Percentiles rank a stretch among this genome's conserved stretches.
Conservation (phyloP, 371 early-diverging fungal species). For the Syncephalastrum racemosum region DNA sequence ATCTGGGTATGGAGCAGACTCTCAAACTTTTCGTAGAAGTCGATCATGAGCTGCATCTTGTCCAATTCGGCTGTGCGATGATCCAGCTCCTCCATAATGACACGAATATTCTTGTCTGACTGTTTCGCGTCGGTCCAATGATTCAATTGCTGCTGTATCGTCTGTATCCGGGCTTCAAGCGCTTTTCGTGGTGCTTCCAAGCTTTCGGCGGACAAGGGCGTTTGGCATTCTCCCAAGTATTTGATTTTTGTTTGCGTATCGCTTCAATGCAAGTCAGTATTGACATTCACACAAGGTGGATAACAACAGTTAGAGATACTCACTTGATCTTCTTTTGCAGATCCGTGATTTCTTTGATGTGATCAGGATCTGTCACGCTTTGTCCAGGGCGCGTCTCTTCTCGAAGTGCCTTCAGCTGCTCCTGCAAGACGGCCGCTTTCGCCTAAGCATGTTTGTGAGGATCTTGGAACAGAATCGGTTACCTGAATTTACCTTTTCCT, state of each 20-base stretch:
- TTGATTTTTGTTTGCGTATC: background rate
- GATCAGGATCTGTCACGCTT: background rate
- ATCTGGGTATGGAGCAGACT: conserved; percentile 73
- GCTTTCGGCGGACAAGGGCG: background rate
- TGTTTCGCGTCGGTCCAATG: conserved; percentile 3
- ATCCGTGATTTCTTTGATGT: background rate
- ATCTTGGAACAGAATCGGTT: background rate
- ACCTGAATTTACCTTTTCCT: conserved; percentile 28
- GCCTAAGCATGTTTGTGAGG: too few species aligned
- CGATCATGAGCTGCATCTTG: conserved; percentile 20
- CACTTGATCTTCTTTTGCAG: conserved; percentile 4
- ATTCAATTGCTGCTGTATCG: conserved; percentile 4
- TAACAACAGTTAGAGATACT: background rate
- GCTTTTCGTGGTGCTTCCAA: conserved; percentile 1
- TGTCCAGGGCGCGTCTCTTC: too few species aligned
- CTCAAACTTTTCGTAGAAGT: conserved; percentile 32
- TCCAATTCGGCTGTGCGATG: conserved; percentile 6
- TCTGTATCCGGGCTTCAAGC: background rate
- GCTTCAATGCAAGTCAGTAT: background rate
- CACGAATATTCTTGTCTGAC: conserved; percentile 13
- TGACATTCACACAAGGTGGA: too few species aligned
- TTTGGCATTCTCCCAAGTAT: background rate
- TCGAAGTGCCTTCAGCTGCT: too few species aligned
- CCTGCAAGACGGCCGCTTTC: too few species aligned
- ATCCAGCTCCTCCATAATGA: conserved; percentile 15